These are phyloP conservation scores for Lanmaoa pseudosensibilis DNA, from an alignment of 768 basidiomycete genomes.

Conservation along the genomic window DNA sequence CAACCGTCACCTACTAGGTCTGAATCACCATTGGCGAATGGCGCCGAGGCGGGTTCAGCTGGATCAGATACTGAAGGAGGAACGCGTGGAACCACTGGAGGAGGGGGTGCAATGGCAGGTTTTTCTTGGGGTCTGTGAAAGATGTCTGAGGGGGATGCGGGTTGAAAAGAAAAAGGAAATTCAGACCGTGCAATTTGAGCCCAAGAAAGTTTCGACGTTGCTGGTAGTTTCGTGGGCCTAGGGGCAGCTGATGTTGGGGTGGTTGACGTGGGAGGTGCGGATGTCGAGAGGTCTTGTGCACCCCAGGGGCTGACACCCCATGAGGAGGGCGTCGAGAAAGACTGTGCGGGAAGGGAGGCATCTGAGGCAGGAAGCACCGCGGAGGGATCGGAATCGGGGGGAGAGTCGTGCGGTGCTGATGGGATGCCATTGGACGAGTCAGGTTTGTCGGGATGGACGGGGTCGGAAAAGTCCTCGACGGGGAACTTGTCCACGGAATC, in stretches of 20 bases:
- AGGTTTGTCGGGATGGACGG: conserved; percentile 11
- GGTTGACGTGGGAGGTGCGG: conserved; percentile 24
- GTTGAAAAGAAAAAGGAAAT: neutral
- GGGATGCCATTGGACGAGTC: conserved; percentile 16
- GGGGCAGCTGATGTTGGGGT: conserved; percentile 9
- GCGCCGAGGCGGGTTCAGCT: conserved; percentile 26
- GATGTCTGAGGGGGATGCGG: neutral
- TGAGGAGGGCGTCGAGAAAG: conserved; percentile 35
- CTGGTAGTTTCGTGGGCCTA: conserved; percentile 54
- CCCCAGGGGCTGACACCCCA: conserved; percentile 34
- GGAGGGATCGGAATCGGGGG: conserved; percentile 8
- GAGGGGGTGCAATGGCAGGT: conserved; percentile 44
- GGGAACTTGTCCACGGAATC: conserved; percentile 30
- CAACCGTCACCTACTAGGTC: conserved; percentile 46
- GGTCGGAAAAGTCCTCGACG: conserved; percentile 23
- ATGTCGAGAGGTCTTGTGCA: conserved; percentile 39
- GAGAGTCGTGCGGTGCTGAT: conserved; percentile 14
- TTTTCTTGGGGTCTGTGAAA: conserved; percentile 63
- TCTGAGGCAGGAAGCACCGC: conserved; percentile 19
- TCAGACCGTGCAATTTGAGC: conserved; percentile 72
- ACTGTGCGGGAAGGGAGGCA: conserved; percentile 4
- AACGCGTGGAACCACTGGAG: conserved; percentile 21
- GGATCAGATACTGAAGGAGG: conserved; percentile 26
- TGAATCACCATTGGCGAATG: conserved; percentile 33
- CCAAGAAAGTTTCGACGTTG: conserved; percentile 81